A percentile compares a stretch with the other conserved stretches of the same genome.
Conservation (phyloP, 176 grass and related monocot genomes). For the Saccharum officinarum region DNA sequence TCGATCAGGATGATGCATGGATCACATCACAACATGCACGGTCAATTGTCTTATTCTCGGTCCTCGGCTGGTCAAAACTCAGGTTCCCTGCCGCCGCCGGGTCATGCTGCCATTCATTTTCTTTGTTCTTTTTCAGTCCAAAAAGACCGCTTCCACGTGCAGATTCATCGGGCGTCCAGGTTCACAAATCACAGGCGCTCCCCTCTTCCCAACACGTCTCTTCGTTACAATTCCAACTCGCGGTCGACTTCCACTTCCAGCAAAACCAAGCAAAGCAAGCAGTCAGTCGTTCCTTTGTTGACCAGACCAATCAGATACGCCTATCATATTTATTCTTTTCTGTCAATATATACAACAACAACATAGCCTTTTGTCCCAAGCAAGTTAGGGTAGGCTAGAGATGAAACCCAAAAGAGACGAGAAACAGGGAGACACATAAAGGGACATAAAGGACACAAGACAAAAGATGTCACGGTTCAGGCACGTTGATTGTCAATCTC, state of each 20-base stretch:
- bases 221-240: neutral
- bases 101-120: neutral
- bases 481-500: no score
- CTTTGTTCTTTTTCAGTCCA: neutral
- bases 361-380: no score
- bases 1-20: neutral
- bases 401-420: no score
- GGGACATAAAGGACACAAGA: no score
- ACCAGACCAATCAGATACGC: no score
- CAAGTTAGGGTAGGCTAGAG: no score
- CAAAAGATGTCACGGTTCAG: no score
- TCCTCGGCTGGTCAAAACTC: neutral
- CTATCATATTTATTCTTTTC: no score
- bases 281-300: neutral
- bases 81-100: neutral
- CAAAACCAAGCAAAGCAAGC: no score
- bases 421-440: no score
- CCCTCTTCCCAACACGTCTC: neutral
- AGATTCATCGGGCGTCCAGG: neutral
- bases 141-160: neutral
- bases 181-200: neutral
- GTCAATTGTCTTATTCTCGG: neutral
- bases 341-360: no score
- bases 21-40: neutral
- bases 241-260: neutral